Percentiles rank a stretch among this genome's conserved stretches.
Evolutionary conservation across 768 basidiomycete species (phyloP).

Genomic region (Pulveroboletus sp.): DNA sequence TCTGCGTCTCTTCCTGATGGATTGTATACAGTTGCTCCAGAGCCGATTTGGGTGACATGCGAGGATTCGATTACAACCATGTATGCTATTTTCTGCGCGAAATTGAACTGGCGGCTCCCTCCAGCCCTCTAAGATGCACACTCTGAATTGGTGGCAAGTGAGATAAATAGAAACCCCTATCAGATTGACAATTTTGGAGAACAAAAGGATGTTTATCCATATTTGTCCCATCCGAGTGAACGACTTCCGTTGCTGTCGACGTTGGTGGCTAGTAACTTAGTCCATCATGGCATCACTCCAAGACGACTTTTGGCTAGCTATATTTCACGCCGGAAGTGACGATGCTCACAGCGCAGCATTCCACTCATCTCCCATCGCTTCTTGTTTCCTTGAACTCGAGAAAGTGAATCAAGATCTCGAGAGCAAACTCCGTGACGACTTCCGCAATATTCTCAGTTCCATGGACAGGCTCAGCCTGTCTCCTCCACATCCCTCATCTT

Average conservation of each 20-base stretch:
- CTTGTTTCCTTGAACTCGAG: background rate
- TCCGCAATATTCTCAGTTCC: background rate
- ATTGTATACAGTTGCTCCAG: constrained; percentile 12
- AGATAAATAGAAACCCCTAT: background rate
- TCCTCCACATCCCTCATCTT: background rate
- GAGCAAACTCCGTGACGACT: background rate
- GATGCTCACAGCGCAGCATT: no score
- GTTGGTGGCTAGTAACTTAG: no score
- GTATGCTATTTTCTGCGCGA: no score
- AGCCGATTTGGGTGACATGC: constrained; percentile 12
- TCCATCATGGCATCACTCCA: background rate
- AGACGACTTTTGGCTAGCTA: background rate
- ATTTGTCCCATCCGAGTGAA: background rate
- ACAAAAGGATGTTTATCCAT: background rate
- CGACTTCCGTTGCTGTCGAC: no score
- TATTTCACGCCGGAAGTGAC: background rate
- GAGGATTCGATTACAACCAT: no score
- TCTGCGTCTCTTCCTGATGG: background rate
- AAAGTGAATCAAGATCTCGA: background rate
- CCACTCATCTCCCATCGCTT: background rate
- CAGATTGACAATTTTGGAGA: background rate
- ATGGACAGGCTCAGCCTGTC: background rate
- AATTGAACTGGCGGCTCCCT: no score
- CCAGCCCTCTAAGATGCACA: no score
- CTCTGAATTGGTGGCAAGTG: background rate